Evolutionary conservation across 805 yeast genomes (phyloP).

Genomic region (Lachancea sp.): DNA sequence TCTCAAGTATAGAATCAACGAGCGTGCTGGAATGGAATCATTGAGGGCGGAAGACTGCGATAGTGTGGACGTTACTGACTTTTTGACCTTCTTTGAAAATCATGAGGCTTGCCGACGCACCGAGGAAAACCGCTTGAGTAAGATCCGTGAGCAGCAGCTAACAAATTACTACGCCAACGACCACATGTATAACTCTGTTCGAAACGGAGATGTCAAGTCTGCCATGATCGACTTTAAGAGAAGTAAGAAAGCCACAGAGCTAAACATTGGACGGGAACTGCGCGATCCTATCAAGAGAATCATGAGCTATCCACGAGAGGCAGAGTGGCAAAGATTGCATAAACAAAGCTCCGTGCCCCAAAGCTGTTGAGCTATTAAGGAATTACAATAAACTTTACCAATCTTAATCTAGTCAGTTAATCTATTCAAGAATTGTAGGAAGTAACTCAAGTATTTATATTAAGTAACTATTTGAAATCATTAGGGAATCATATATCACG

Average conservation of each 20-base stretch:
- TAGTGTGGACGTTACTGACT: slow-evolving; percentile 33
- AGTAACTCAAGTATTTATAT: no score
- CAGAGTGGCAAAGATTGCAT: slow-evolving; percentile 1
- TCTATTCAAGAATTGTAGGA: no score
- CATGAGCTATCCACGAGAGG: slow-evolving; percentile 1
- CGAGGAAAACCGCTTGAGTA: slow-evolving; percentile 31
- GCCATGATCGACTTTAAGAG: slow-evolving; percentile 14
- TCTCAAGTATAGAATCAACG: slow-evolving; percentile 33
- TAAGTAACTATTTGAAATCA: no score
- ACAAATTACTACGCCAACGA: slow-evolving; percentile 31
- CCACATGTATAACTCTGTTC: slow-evolving; percentile 6
- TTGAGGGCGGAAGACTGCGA: slow-evolving; percentile 37
- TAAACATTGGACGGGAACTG: slow-evolving; percentile 13
- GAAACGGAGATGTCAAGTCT: slow-evolving; percentile 15
- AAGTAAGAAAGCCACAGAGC: slow-evolving; percentile 20
- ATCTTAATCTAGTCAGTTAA: no score
- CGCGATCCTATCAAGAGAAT: neutral
- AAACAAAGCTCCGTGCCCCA: slow-evolving; percentile 1
- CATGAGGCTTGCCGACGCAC: slow-evolving; percentile 33
- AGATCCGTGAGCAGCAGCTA: slow-evolving; percentile 36
- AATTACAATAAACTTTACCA: no score
- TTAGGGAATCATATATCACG: no score
- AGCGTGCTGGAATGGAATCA: slow-evolving; percentile 33
- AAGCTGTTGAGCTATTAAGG: neutral
- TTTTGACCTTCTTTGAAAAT: slow-evolving; percentile 33